Conservation (phyloP, 2,329 filamentous ascomycete genomes). For the Diaporthe destruens region DNA sequence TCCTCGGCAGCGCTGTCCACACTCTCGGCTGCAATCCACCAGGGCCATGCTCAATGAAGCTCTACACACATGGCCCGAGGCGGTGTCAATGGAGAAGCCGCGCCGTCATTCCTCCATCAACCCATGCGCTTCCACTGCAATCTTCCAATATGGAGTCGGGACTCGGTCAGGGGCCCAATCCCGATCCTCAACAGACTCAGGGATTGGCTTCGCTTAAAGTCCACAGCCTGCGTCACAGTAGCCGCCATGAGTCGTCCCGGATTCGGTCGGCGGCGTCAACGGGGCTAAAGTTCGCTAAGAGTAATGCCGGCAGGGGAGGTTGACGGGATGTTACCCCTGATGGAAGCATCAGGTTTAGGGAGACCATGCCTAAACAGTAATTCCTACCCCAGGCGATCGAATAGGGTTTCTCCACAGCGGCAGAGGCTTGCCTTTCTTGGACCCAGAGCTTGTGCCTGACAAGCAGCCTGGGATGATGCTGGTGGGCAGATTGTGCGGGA, state of each 20-base stretch:
- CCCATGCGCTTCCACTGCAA: constrained; percentile 38
- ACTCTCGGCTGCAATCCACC: neutral
- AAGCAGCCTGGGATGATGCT: constrained; percentile 10
- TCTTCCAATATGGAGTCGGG: constrained; percentile 32
- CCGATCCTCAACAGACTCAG: neutral
- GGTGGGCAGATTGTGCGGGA: neutral
- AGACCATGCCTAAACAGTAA: constrained; percentile 15
- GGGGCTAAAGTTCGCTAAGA: constrained; percentile 27
- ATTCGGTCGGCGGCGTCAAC: constrained; percentile 11
- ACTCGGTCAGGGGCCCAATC: constrained; percentile 20
- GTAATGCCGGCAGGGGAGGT: constrained; percentile 11
- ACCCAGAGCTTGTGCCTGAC: constrained; percentile 24
- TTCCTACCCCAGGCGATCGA: constrained; percentile 31
- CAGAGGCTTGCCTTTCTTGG: neutral
- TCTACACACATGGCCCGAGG: constrained; percentile 20
- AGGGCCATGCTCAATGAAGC: neutral
- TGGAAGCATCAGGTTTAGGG: constrained; percentile 20
- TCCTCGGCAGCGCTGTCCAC: neutral
- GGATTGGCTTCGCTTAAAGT: neutral
- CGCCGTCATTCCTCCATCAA: constrained; percentile 5
- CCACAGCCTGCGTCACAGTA: constrained; percentile 31
- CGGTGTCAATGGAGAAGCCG: constrained; percentile 10
- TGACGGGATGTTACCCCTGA: constrained; percentile 27
- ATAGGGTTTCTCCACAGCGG: constrained; percentile 23
- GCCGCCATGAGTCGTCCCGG: constrained; percentile 37